These are phyloP conservation scores for Polyporus tsugae DNA, from an alignment of 1,284 basidiomycete genomes.

Conservation along the genomic window DNA sequence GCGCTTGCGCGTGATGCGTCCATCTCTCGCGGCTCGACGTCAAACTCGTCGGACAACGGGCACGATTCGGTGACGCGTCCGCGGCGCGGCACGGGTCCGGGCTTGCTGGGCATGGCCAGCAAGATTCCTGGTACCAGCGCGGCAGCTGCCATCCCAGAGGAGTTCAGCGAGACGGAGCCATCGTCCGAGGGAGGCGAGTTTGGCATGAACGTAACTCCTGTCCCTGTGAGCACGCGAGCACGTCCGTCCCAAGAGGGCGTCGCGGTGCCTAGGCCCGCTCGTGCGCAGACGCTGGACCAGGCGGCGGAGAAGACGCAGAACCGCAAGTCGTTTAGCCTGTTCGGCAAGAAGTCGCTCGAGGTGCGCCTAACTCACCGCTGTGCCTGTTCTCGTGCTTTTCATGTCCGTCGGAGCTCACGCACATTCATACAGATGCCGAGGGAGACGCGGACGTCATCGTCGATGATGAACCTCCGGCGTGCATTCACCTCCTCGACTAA, in stretches of 20 bases:
- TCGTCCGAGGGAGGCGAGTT: conserved; percentile 28
- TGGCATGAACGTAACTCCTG: conserved; percentile 3
- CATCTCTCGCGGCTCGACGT: conserved; percentile 30
- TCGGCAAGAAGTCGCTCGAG: conserved; percentile 31
- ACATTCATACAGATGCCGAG: conserved; percentile 11
- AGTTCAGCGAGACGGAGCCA: conserved; percentile 31
- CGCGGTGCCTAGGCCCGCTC: conserved; percentile 18
- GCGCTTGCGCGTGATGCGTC: conserved; percentile 25
- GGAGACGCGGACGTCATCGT: conserved; percentile 32
- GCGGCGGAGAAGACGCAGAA: conserved; percentile 19
- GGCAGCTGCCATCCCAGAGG: conserved; percentile 22
- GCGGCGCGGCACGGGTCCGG: conserved; percentile 13
- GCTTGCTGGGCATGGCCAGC: conserved; percentile 3
- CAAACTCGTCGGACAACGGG: conserved; percentile 30
- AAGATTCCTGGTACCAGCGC: conserved; percentile 4
- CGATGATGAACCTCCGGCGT: conserved; percentile 43
- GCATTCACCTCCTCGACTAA: conserved; percentile 35
- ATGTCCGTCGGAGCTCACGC: not conserved
- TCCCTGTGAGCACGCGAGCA: not conserved
- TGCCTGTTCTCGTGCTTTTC: not conserved
- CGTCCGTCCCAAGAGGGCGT: conserved; percentile 4
- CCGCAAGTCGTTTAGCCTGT: conserved; percentile 34
- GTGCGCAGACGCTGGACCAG: conserved; percentile 23
- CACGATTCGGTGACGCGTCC: conserved; percentile 12
- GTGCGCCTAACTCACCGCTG: conserved; percentile 15